These are phyloP conservation scores for Xanthoconium stramineum DNA, from an alignment of 768 basidiomycete genomes.

Conservation along the genomic window DNA sequence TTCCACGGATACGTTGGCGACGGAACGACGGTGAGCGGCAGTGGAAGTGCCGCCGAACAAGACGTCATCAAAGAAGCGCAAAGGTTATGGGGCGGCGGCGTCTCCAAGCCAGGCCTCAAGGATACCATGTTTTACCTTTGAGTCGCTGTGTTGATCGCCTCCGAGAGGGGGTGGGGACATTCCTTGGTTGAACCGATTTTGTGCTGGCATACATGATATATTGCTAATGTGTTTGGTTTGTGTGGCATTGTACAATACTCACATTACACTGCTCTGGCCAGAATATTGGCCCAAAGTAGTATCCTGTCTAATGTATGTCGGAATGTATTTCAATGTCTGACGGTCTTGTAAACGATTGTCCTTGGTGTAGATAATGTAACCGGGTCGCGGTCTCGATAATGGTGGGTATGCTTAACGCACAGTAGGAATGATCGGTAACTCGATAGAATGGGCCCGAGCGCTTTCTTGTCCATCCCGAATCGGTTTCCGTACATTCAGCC, in stretches of 20 bases:
- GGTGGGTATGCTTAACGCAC: background rate
- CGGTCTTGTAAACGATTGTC: background rate
- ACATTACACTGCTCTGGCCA: background rate
- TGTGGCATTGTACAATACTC: background rate
- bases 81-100: conserved; percentile 54
- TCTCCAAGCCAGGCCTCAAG: conserved; percentile 46
- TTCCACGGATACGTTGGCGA: conserved; percentile 34
- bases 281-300: background rate
- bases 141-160: conserved; percentile 6
- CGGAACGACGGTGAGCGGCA: conserved; percentile 30
- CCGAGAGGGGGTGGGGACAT: background rate
- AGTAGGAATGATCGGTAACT: conserved; percentile 8
- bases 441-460: background rate
- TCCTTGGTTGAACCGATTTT: background rate
- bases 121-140: conserved; percentile 79
- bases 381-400: background rate
- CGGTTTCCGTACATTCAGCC: conserved; percentile 8
- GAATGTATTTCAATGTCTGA: background rate
- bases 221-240: background rate
- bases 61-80: conserved; percentile 53
- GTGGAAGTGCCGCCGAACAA: conserved; percentile 41
- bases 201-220: background rate
- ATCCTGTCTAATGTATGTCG: background rate
- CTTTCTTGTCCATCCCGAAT: conserved; percentile 13
- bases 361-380: background rate